phyloP scores from a whole-genome alignment of 257 asterid species.

The Solanum chmielewskii region DNA sequence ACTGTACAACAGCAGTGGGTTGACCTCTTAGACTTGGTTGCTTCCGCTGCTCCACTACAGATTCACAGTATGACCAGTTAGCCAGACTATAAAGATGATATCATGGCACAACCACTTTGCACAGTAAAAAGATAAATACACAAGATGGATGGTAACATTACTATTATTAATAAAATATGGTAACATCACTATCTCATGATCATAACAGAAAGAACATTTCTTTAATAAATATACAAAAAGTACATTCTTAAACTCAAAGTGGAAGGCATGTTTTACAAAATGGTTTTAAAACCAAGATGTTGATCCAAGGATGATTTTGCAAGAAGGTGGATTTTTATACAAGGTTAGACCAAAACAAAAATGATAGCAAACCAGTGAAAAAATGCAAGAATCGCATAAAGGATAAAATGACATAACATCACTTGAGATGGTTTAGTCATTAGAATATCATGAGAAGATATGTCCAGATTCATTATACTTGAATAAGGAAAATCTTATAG shows the following conservation, averaged over 20 bases:
- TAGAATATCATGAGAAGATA: not conserved
- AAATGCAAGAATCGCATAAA: not conserved
- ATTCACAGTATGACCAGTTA: constrained; percentile 6
- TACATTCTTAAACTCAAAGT: not conserved
- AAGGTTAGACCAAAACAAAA: not conserved
- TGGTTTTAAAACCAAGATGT: not conserved
- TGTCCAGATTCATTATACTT: not conserved
- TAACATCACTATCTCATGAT: not conserved
- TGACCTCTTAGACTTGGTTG: constrained; percentile 66
- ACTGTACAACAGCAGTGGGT: constrained; percentile 98
- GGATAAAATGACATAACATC: not conserved
- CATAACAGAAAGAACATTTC: not conserved
- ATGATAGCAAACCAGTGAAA: not conserved
- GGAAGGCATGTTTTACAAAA: not conserved
- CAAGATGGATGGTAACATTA: not conserved
- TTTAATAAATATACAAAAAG: not conserved
- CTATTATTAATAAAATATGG: not conserved
- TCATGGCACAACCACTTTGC: not conserved
- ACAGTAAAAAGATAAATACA: not conserved
- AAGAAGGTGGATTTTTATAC: not conserved
- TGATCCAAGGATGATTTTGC: not conserved
- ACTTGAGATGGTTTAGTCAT: not conserved
- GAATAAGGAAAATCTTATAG: not conserved
- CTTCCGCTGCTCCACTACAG: constrained; percentile 84
- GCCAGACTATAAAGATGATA: not conserved